Evolutionary conservation across 2,329 filamentous ascomycete species (phyloP).

Genomic region (Calonectria pauciramosa): DNA sequence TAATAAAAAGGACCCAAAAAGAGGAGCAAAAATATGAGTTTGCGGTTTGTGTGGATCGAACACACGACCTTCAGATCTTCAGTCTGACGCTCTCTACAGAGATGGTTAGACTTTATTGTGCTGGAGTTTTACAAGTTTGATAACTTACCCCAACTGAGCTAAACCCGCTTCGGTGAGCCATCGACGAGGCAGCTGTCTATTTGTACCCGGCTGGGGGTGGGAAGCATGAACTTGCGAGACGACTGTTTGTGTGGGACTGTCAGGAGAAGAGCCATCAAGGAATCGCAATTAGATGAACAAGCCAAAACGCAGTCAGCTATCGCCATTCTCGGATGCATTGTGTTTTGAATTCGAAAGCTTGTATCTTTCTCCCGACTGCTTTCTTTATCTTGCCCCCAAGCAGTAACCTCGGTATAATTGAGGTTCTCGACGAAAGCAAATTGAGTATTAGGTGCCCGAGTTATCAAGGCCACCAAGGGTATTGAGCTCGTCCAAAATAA

Average conservation of each 20-base stretch:
- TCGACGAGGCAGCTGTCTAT: not conserved
- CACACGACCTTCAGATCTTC: slow-evolving; percentile 10
- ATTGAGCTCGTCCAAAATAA: too few relatives aligned
- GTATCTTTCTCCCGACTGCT: too few relatives aligned
- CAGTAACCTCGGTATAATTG: too few relatives aligned
- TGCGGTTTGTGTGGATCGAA: slow-evolving; percentile 10
- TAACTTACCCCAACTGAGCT: slow-evolving; percentile 3
- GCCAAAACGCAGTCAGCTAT: too few relatives aligned
- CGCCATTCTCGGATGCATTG: too few relatives aligned
- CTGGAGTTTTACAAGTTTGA: not conserved
- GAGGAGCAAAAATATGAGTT: not conserved
- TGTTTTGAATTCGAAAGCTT: too few relatives aligned
- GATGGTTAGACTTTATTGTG: not conserved
- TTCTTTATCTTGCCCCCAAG: too few relatives aligned
- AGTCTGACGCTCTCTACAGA: slow-evolving; percentile 1
- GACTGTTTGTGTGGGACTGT: not conserved
- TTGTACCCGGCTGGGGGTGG: not conserved
- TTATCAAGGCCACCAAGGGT: too few relatives aligned
- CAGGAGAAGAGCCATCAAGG: not conserved
- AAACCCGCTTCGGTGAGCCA: slow-evolving; percentile 4
- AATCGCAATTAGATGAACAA: not conserved
- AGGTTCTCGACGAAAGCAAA: too few relatives aligned
- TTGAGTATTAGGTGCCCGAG: too few relatives aligned
- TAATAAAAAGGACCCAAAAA: not conserved
- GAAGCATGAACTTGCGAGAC: not conserved